A percentile compares a stretch with the other conserved stretches of the same genome.
phyloP scores from a whole-genome alignment of 768 basidiomycete genomes.

The Russula sp. region DNA sequence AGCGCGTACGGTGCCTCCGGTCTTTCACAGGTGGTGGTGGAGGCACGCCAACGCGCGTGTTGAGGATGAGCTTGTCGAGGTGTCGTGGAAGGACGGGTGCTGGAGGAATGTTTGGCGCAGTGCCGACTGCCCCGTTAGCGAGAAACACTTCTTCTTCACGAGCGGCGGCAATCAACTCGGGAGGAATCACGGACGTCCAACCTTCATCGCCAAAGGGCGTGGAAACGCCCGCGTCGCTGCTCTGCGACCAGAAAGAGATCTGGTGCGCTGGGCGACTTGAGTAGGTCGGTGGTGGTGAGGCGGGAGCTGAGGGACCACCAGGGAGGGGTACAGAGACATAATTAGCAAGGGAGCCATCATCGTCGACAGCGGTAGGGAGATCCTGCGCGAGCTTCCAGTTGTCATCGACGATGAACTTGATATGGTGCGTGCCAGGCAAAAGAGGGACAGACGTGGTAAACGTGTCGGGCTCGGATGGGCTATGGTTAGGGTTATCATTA shows the following conservation, averaged over 20 bases:
- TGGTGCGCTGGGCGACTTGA: conserved; percentile 25
- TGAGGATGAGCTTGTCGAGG: conserved; percentile 90
- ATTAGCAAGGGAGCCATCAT: conserved; percentile 91
- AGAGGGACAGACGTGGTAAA: conserved; percentile 46
- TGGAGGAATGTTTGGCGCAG: conserved; percentile 76
- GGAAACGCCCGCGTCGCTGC: conserved; percentile 20
- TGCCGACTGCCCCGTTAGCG: conserved; percentile 32
- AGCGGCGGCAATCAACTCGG: conserved; percentile 72
- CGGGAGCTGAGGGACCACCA: conserved; percentile 29
- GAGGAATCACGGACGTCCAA: conserved; percentile 81
- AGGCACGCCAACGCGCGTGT: conserved; percentile 38
- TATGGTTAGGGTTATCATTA: conserved; percentile 19
- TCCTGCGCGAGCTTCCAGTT: conserved; percentile 75
- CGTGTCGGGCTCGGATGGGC: conserved; percentile 28
- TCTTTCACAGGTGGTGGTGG: conserved; percentile 10
- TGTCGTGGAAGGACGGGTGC: conserved; percentile 87
- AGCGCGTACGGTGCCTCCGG: conserved; percentile 21
- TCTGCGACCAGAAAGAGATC: conserved; percentile 41
- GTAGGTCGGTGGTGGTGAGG: conserved; percentile 32
- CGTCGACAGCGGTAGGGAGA: conserved; percentile 85
- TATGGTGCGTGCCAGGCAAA: conserved; percentile 85
- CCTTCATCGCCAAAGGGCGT: conserved; percentile 31
- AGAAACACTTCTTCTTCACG: conserved; percentile 79
- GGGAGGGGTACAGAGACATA: conserved; percentile 67
- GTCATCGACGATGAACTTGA: conserved; percentile 93